Base-by-base conservation (phyloP, 805 yeast species). In the Tetrapisispora pingtungensis region DNA sequence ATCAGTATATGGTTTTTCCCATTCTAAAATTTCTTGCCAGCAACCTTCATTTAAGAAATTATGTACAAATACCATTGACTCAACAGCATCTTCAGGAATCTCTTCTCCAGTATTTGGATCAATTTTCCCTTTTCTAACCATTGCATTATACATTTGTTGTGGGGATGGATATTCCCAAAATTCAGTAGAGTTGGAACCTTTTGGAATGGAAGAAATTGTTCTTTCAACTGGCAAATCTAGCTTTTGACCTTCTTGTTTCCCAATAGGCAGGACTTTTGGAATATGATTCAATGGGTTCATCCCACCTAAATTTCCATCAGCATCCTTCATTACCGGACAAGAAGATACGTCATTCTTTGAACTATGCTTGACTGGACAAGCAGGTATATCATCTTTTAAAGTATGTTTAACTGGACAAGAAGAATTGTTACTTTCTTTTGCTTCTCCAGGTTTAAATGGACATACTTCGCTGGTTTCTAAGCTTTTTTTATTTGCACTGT, bases 151-250 rank as follows among this genome's bases (percentile, higher is more conserved):
- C 99, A 93, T 93, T 62, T 93, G 99, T 66, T 93, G 98, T 1
- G 99, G 98, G 2, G 96, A 86, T 1, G 99, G 99, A 61, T 93
- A 93, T 66, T 93, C 98, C 99, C 99, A 93, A 40, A 81, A 78
- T 1, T 95, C 95, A 48, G 78, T 79, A 10, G 68, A 71, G 1
- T 68, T 70, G 13, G 61, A 59, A 26, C 97, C 97, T 50, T 86
- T 75, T 18, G 98, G 98, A 43, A 93, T 93, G 1, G 86, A 67
- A 14, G 96, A 86, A 33, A 80, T 64, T 1, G 95, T 83, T 54
- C 96, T 77, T 36, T 83, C 85, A 0, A 93, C 85, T 10, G 97
- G 88, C 28, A 93, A 69, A 31, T 75, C 78, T 33, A 85, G 54
- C 47, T 73, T 76, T 64, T 93, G 98, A 24, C 94, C 95, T 1